Percentiles rank a stretch among this genome's conserved stretches.
Evolutionary conservation across 1,284 basidiomycete species (phyloP).

Genomic region (Ceratobasidium sp.): DNA sequence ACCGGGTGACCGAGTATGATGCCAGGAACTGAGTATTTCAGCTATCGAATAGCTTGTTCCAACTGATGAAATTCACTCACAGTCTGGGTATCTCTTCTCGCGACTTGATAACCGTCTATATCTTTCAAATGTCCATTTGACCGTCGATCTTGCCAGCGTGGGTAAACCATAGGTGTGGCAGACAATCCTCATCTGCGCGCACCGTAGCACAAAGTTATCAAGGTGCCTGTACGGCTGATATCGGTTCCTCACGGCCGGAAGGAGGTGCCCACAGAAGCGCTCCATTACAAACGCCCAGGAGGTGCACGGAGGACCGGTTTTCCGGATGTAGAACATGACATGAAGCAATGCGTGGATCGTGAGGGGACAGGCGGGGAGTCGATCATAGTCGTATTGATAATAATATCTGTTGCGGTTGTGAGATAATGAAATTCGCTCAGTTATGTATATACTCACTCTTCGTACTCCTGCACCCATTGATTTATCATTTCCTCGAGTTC

Average conservation of each 20-base stretch:
- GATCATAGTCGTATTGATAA: constrained; percentile 56
- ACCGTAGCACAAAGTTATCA: constrained; percentile 51
- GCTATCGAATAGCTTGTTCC: too few species aligned
- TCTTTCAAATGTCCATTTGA: neutral
- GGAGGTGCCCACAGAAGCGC: constrained; percentile 53
- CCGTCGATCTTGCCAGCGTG: neutral
- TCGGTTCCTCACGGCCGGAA: constrained; percentile 52
- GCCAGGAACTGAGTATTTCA: neutral
- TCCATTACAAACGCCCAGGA: constrained; percentile 63
- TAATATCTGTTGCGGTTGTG: constrained; percentile 56
- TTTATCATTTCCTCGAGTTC: constrained; percentile 18
- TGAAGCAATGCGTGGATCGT: constrained; percentile 62
- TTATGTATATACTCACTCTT: constrained; percentile 21
- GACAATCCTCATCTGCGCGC: constrained; percentile 49
- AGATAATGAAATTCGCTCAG: neutral
- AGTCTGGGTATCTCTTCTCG: neutral
- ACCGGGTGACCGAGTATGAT: neutral
- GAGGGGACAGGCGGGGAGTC: constrained; percentile 58
- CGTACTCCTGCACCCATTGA: constrained; percentile 45
- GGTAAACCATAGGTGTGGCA: neutral
- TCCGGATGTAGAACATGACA: constrained; percentile 56
- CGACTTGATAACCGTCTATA: neutral
- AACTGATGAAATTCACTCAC: neutral
- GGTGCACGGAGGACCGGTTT: constrained; percentile 59
- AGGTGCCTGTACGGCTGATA: constrained; percentile 53